A percentile compares a stretch with the other conserved stretches of the same genome.
Evolutionary conservation across 768 basidiomycete species (phyloP).

Genomic region (Psilocybe subaeruginosa): DNA sequence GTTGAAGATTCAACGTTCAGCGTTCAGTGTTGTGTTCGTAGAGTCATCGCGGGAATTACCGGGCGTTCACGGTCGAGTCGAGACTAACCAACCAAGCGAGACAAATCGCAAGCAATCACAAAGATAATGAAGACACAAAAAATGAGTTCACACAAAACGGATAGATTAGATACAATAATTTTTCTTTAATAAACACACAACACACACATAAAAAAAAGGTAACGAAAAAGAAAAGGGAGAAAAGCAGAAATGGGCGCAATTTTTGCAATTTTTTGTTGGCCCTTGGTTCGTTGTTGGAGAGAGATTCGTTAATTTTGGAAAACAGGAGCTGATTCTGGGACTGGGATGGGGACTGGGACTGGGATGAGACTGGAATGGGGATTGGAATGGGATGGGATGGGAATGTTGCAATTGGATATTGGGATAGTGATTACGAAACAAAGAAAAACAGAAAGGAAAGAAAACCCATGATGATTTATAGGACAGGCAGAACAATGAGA

Average conservation of each 20-base stretch:
- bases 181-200: slow-evolving; percentile 1
- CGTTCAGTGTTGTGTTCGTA: too few relatives aligned
- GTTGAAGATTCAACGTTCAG: too few relatives aligned
- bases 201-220: not conserved
- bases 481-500: not conserved
- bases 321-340: not conserved
- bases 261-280: not conserved
- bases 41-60: too few relatives aligned
- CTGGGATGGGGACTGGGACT: not conserved
- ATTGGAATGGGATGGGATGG: slow-evolving; percentile 4
- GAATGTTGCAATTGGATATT: slow-evolving; percentile 8
- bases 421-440: not conserved
- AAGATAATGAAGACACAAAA: not conserved
- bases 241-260: not conserved
- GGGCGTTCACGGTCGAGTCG: too few relatives aligned
- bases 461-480: slow-evolving; percentile 2
- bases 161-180: slow-evolving; percentile 7
- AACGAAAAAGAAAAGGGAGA: not conserved
- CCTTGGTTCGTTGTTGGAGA: not conserved
- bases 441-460: not conserved
- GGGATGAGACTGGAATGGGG: not conserved
- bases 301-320: not conserved
- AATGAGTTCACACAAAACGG: not conserved
- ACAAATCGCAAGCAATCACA: too few relatives aligned
- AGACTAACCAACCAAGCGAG: too few relatives aligned